phyloP scores from a whole-genome alignment of 23 red algal genomes.

The Chondrus crispus region DNA sequence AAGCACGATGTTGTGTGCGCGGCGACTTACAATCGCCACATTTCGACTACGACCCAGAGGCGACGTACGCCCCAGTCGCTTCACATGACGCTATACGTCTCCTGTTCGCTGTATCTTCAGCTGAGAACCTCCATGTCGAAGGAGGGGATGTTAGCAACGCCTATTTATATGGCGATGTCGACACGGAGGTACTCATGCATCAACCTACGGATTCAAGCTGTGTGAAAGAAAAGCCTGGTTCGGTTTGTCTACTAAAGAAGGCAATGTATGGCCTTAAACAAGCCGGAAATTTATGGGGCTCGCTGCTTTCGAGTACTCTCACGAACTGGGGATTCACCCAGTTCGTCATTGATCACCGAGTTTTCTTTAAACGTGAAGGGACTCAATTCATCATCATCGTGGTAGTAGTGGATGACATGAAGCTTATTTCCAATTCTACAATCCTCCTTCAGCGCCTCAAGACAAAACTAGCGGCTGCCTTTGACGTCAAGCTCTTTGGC shows the following conservation, averaged over 20 bases:
- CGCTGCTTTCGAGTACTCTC: too few species aligned
- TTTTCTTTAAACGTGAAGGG: too few species aligned
- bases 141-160: neutral
- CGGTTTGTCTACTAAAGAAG: neutral
- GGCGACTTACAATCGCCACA: neutral
- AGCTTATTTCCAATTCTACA: neutral
- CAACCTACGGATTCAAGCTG: neutral
- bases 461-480: neutral
- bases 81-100: slow-evolving; percentile 5
- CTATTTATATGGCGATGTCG: slow-evolving; percentile 1
- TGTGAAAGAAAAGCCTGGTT: neutral
- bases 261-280: neutral
- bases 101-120: neutral
- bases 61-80: slow-evolving; percentile 12
- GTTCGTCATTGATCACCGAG: too few species aligned
- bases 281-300: neutral
- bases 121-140: neutral
- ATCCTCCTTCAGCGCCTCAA: neutral
- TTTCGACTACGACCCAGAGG: neutral
- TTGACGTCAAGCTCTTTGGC: neutral
- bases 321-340: too few species aligned
- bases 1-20: slow-evolving; percentile 19
- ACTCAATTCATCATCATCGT: neutral
- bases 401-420: slow-evolving; percentile 9
- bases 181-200: neutral